Evolutionary conservation across 2,329 filamentous ascomycete species (phyloP).

Genomic region (Aspergillus intermedius): DNA sequence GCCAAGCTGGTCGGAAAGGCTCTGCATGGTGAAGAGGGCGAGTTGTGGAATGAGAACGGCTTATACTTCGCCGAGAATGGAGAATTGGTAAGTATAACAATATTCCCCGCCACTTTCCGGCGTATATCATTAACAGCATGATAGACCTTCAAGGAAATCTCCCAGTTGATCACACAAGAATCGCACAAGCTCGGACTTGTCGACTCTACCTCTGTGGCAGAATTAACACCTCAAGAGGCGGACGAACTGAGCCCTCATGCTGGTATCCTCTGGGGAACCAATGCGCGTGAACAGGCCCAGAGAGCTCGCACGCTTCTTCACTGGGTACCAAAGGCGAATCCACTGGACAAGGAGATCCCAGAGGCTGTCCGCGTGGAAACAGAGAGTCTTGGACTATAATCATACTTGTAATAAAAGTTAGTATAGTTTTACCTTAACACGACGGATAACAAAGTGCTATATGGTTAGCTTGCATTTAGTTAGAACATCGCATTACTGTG

Average conservation of each 20-base stretch:
- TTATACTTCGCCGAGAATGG: constrained; percentile 28
- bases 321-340: constrained; percentile 17
- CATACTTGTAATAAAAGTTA: not conserved
- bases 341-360: constrained; percentile 20
- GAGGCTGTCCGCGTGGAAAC: constrained; percentile 17
- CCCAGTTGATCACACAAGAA: constrained; percentile 14
- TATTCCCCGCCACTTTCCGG: not conserved
- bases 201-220: constrained; percentile 12
- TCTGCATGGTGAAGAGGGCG: constrained; percentile 7
- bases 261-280: constrained; percentile 24
- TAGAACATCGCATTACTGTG: too few species aligned
- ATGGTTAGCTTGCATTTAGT: too few species aligned
- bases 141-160: constrained; percentile 21
- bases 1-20: constrained; percentile 47
- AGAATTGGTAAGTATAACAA: constrained; percentile 11
- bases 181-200: constrained; percentile 14
- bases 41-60: constrained; percentile 33
- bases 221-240: constrained; percentile 17
- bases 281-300: constrained; percentile 17
- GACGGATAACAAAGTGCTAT: too few species aligned
- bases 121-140: constrained; percentile 1
- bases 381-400: constrained; percentile 6
- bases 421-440: not conserved
- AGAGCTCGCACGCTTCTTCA: constrained; percentile 16
- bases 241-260: constrained; percentile 17